A percentile compares a stretch with the other conserved stretches of the same genome.
phyloP scores from a whole-genome alignment of 768 basidiomycete species.

The Nidularia pulvinata region DNA sequence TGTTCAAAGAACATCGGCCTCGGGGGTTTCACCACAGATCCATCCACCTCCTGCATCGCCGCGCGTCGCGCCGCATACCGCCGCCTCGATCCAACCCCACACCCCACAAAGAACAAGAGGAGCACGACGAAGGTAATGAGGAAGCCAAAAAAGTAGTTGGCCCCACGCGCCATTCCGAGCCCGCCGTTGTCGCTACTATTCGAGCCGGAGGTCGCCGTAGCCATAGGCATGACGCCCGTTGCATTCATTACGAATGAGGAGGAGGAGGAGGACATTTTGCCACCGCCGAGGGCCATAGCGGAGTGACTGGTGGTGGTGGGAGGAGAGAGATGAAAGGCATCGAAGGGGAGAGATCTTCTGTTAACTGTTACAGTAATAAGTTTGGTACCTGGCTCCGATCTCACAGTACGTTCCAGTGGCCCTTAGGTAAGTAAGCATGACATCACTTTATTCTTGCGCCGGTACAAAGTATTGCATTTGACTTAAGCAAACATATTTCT shows the following conservation, averaged over 20 bases:
- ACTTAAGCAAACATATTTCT: too few relatives aligned
- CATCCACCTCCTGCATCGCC: conserved; percentile 6
- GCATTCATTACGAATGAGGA: too few relatives aligned
- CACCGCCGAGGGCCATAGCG: too few relatives aligned
- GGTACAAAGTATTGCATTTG: too few relatives aligned
- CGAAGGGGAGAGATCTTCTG: background rate
- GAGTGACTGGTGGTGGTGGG: background rate
- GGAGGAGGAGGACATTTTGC: too few relatives aligned
- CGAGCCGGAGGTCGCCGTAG: too few relatives aligned
- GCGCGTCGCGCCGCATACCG: conserved; percentile 26
- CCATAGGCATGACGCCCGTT: too few relatives aligned
- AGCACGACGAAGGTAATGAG: conserved; percentile 47
- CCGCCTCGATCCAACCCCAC: conserved; percentile 46
- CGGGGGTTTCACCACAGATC: too few relatives aligned
- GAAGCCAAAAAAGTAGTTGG: conserved; percentile 52
- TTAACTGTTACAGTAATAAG: too few relatives aligned
- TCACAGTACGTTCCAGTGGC: too few relatives aligned
- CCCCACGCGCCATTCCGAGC: conserved; percentile 21
- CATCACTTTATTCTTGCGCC: background rate
- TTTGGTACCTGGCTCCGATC: too few relatives aligned
- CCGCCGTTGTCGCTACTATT: background rate
- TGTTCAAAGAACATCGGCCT: conserved; percentile 7
- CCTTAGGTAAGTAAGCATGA: background rate
- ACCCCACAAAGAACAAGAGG: conserved; percentile 49
- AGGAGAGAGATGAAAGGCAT: background rate